Evolutionary conservation across 768 basidiomycete genomes (phyloP).

Genomic region (Dioszegia crocea): DNA sequence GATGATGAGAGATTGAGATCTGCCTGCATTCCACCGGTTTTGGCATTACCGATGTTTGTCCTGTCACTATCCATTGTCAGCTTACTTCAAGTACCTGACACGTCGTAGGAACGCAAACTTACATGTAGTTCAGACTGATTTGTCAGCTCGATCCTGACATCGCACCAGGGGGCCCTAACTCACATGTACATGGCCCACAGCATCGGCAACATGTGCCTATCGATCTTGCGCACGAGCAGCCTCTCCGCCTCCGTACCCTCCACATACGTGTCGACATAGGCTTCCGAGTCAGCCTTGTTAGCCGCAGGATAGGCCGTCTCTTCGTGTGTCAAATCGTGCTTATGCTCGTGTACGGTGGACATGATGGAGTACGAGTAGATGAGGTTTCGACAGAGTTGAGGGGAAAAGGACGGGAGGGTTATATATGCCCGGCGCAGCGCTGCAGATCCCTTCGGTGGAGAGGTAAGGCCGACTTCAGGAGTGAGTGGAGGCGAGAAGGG

Average conservation of each 20-base stretch:
- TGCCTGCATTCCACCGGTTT: slow-evolving; percentile 44
- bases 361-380: no score
- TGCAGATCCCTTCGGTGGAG: no score
- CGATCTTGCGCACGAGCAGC: slow-evolving; percentile 43
- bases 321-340: background rate
- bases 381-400: no score
- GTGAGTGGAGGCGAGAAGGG: no score
- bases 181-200: slow-evolving; percentile 44
- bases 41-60: no score
- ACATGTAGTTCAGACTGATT: slow-evolving; percentile 33
- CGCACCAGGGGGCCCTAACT: background rate
- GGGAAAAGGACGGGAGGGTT: no score
- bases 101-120: no score
- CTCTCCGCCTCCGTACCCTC: slow-evolving; percentile 38
- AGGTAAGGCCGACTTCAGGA: no score
- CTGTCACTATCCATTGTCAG: no score
- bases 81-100: no score
- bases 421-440: no score
- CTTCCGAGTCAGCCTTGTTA: background rate
- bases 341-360: background rate
- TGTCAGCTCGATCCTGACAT: no score
- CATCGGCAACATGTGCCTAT: slow-evolving; percentile 34
- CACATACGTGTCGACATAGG: slow-evolving; percentile 23
- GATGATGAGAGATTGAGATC: slow-evolving; percentile 39
- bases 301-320: background rate